These are phyloP conservation scores for Lecanicillium sp. DNA, from an alignment of 2,329 filamentous ascomycete genomes.

Conservation along the genomic window DNA sequence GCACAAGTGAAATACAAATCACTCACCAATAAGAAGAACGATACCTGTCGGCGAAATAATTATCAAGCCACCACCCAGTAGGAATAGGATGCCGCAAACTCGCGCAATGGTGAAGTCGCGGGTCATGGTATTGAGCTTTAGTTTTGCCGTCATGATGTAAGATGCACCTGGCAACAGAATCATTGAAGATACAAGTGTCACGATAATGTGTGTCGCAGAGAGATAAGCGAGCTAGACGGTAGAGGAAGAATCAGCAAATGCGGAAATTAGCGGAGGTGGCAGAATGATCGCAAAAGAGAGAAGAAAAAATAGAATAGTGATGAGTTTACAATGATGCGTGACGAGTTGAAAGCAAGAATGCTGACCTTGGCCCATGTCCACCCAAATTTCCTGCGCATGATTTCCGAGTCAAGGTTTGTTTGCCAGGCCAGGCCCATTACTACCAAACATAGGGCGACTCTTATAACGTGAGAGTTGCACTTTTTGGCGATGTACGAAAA, in stretches of 20 bases:
- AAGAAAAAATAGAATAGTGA: too few relatives aligned
- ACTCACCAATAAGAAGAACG: background rate
- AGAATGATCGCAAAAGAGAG: too few relatives aligned
- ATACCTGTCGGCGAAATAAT: background rate
- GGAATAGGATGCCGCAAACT: background rate
- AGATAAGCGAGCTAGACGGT: slow-evolving; percentile 3
- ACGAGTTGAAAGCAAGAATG: background rate
- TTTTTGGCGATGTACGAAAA: background rate
- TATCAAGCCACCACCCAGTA: background rate
- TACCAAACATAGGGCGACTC: background rate
- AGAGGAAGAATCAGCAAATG: too few relatives aligned
- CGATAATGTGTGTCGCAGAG: background rate
- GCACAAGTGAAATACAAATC: background rate
- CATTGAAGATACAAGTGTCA: background rate
- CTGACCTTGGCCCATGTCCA: slow-evolving; percentile 5
- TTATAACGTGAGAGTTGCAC: background rate
- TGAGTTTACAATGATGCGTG: too few relatives aligned
- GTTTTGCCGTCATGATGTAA: background rate
- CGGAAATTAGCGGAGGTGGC: too few relatives aligned
- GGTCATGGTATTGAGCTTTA: background rate
- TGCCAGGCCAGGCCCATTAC: slow-evolving; percentile 3
- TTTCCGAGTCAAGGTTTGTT: background rate
- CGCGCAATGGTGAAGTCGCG: background rate
- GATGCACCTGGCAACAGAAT: background rate
- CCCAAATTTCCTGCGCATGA: slow-evolving; percentile 5